Evolutionary conservation across 345 rosid species (phyloP).

Genomic region (Citrus glauca): DNA sequence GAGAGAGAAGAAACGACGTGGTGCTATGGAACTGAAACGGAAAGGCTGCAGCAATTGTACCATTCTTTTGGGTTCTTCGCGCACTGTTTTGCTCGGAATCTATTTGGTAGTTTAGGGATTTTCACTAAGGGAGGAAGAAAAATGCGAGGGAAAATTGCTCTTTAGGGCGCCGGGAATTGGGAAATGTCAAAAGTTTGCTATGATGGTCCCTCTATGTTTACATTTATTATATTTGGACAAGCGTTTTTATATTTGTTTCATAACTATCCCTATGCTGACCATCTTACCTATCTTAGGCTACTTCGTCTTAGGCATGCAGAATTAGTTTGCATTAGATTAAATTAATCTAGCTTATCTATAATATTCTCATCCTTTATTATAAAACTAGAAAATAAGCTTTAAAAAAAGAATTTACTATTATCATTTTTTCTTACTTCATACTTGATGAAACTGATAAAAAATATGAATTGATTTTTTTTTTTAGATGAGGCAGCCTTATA

Average conservation of each 20-base stretch:
- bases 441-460: too few relatives aligned
- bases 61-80: neutral
- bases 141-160: too few relatives aligned
- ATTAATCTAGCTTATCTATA: accelerated
- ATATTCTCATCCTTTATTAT: too few relatives aligned
- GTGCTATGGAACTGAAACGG: slow-evolving; percentile 1
- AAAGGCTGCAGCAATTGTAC: slow-evolving; percentile 1
- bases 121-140: neutral
- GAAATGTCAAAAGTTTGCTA: neutral
- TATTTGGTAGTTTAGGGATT: slow-evolving; percentile 10
- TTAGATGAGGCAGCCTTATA: too few relatives aligned
- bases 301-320: too few relatives aligned
- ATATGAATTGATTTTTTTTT: too few relatives aligned
- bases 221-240: neutral
- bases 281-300: too few relatives aligned
- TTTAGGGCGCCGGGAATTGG: neutral
- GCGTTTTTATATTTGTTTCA: neutral
- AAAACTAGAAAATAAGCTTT: too few relatives aligned
- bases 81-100: neutral
- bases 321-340: too few relatives aligned
- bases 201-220: neutral
- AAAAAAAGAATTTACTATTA: too few relatives aligned
- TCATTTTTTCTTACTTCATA: too few relatives aligned
- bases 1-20: neutral
- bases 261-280: too few relatives aligned